phyloP scores from a whole-genome alignment of 176 grass and related monocot species.

The Rhynchospora pubera region DNA sequence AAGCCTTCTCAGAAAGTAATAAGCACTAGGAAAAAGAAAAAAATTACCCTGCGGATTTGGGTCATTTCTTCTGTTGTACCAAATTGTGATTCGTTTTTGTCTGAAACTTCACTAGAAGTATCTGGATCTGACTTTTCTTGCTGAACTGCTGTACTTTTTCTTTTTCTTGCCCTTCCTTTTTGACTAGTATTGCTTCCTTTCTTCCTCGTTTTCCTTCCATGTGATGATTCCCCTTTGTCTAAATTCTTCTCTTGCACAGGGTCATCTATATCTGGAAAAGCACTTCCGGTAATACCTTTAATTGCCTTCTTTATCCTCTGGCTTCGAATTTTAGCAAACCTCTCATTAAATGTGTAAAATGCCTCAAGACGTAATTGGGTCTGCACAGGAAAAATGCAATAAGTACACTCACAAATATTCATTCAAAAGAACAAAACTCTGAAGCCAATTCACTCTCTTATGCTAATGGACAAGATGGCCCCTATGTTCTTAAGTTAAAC shows the following conservation, averaged over 20 bases:
- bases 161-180: conserved; percentile 32
- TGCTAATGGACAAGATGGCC: neutral
- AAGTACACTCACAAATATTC: conserved; percentile 8
- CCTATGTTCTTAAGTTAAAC: conserved; percentile 11
- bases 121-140: conserved; percentile 27
- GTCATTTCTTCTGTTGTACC: conserved; percentile 18
- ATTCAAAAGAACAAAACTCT: neutral
- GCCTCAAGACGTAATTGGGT: conserved; percentile 83
- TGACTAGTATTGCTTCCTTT: conserved; percentile 21
- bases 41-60: conserved; percentile 53
- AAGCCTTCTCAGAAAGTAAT: neutral
- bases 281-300: conserved; percentile 78
- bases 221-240: conserved; percentile 30
- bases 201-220: conserved; percentile 24
- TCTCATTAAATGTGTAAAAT: conserved; percentile 97
- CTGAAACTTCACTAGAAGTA: conserved; percentile 28
- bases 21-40: neutral
- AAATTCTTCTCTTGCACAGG: conserved; percentile 35
- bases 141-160: conserved; percentile 24
- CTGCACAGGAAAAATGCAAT: conserved; percentile 47
- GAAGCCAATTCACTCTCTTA: neutral
- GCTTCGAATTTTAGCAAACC: conserved; percentile 96
- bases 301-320: conserved; percentile 94
- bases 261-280: conserved; percentile 47
- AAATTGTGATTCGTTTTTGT: conserved; percentile 15